Conservation (phyloP, 371 early-diverging fungal genomes). For the Circinella minor region DNA sequence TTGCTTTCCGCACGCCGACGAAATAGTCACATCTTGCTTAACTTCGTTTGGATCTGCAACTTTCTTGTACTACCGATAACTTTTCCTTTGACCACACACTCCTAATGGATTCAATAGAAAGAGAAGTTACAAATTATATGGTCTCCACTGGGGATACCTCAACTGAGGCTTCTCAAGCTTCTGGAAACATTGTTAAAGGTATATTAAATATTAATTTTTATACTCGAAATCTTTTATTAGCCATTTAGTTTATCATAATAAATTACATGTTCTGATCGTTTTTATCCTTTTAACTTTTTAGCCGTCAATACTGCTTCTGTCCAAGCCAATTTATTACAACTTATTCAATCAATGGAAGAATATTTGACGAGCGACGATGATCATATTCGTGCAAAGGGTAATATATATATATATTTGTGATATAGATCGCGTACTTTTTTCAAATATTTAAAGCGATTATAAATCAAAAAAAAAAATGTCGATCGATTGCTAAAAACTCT, state of each 20-base stretch:
- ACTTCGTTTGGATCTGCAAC: neutral
- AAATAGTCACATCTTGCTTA: constrained; percentile 1
- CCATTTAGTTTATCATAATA: neutral
- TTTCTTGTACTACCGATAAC: neutral
- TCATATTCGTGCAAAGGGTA: constrained; percentile 83
- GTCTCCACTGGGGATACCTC: constrained; percentile 39
- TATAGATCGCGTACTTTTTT: neutral
- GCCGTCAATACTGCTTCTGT: constrained; percentile 44
- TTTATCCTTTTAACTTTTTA: constrained; percentile 9
- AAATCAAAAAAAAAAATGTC: neutral
- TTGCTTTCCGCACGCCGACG: too few species aligned
- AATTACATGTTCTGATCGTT: neutral
- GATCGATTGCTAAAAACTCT: neutral
- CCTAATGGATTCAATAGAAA: constrained; percentile 30
- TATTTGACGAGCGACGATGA: constrained; percentile 85
- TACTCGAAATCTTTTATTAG: too few species aligned
- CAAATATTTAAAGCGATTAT: neutral
- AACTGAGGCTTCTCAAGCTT: constrained; percentile 34
- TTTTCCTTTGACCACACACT: constrained; percentile 2
- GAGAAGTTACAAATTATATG: constrained; percentile 53
- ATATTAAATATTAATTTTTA: neutral
- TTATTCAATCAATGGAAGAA: constrained; percentile 83
- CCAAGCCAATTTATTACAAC: constrained; percentile 54
- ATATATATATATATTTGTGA: constrained; percentile 15
- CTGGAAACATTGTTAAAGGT: constrained; percentile 37